Base-by-base conservation (phyloP, 2,329 filamentous ascomycete species). In the Penicillium sp. region DNA sequence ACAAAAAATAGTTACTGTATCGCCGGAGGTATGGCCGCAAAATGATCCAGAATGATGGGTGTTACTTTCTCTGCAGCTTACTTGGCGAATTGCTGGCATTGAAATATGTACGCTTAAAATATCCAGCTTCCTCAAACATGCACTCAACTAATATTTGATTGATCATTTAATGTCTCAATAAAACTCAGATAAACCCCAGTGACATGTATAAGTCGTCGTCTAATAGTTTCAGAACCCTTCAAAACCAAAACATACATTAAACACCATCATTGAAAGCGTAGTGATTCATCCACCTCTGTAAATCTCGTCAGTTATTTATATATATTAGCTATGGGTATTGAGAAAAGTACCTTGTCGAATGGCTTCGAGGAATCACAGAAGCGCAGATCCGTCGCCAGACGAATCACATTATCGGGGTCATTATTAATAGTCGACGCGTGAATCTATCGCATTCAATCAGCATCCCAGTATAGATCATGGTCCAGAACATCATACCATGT, bases 381-480 rank as follows among this genome's bases (percentile, higher is more conserved):
- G 1, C 82, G 74, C 44, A 84, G 58, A 60, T 84, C 81, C 2
- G 82, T 84, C 0, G 78, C 82, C 0, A 84, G 72, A 1, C 81
- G 74, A 41, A 84, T 84, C 0, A 78, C 65, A 47, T 79, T 78
- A 5, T 78, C 68, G 0, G 75, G 73, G 36, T 83, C 80, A 40
- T 79, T 71, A 45, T 84, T 84, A 50, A 83, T 71, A 0, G 79
- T 82, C 2, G 80, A 83, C 0, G 82, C 80, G 61, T 84, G 82
- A 15, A 84, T 83, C 80, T 82, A 47, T 18, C 23, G 3, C 20
- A n/a, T 42, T 23, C 50, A 20, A 33, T 37, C 12, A 51, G 21
- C 21, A 30, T 7, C 2, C 2, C 1, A 10, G 17, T 8, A 21
- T 30, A 15, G 15, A 32, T 4, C 18, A 40, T 18, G 40, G 8